Conservation (phyloP, 2,329 filamentous ascomycete genomes). For the Chalaropsis thielavioides region DNA sequence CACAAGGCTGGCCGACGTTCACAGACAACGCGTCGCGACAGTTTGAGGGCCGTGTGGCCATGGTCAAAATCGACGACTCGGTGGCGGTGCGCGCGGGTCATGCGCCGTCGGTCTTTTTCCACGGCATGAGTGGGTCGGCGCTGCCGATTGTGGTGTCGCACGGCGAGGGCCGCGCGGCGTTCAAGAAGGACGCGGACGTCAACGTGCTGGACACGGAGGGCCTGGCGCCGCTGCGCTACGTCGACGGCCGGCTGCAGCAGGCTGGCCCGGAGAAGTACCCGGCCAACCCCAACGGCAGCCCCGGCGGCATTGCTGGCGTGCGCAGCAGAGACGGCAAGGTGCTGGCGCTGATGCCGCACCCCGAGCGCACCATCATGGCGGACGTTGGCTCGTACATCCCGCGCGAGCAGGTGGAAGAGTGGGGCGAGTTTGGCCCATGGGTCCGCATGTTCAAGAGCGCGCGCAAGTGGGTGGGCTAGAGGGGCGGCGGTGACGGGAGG, state of each 20-base stretch:
- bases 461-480: conserved; percentile 66
- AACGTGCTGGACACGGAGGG: conserved; percentile 27
- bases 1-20: conserved; percentile 71
- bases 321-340: conserved; percentile 65
- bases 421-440: conserved; percentile 79
- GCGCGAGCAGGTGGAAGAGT: conserved; percentile 40
- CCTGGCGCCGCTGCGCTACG: conserved; percentile 65
- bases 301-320: conserved; percentile 66
- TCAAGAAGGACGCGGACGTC: conserved; percentile 44
- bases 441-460: conserved; percentile 74
- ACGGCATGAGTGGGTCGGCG: conserved; percentile 70
- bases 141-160: conserved; percentile 82
- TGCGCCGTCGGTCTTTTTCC: conserved; percentile 64
- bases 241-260: conserved; percentile 56
- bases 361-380: conserved; percentile 73
- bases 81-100: conserved; percentile 21
- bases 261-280: conserved; percentile 70
- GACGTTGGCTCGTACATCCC: conserved; percentile 67
- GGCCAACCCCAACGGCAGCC: conserved; percentile 74
- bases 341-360: conserved; percentile 84
- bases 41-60: conserved; percentile 76
- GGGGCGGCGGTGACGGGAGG: neutral
- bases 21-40: conserved; percentile 73
- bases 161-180: conserved; percentile 73
- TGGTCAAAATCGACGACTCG: conserved; percentile 51